Evolutionary conservation across 768 basidiomycete genomes (phyloP).

Genomic region (Suillus fuscotomentosus): DNA sequence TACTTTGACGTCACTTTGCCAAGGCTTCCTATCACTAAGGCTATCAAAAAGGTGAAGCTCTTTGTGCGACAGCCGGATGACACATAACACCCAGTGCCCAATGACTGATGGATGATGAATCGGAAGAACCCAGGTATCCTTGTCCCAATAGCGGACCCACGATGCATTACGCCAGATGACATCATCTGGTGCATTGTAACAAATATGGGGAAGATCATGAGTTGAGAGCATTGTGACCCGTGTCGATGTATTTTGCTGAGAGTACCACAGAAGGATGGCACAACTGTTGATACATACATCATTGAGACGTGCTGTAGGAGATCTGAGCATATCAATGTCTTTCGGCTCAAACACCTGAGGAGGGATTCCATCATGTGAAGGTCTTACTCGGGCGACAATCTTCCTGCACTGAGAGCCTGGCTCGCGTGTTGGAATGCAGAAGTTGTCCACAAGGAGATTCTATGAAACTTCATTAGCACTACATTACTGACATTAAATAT

Average conservation of each 20-base stretch:
- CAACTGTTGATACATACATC: conserved; percentile 12
- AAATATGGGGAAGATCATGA: conserved; percentile 7
- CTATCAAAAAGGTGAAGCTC: background rate
- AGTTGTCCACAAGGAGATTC: background rate
- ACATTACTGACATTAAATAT: background rate
- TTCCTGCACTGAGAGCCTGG: background rate
- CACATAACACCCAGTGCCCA: conserved; percentile 34
- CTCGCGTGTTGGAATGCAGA: background rate
- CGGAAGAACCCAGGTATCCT: conserved; percentile 34
- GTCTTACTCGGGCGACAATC: background rate
- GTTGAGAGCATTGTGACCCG: conserved; percentile 7
- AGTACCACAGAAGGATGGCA: conserved; percentile 7
- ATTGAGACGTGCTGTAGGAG: background rate
- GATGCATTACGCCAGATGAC: conserved; percentile 22
- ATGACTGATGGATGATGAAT: conserved; percentile 25
- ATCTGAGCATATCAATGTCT: conserved; percentile 8
- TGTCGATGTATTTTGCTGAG: background rate
- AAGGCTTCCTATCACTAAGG: background rate
- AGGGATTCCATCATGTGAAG: background rate
- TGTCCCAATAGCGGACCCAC: conserved; percentile 27
- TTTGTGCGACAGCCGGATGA: background rate
- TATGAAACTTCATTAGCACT: background rate
- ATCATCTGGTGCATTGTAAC: conserved; percentile 4
- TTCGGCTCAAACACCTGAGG: conserved; percentile 4
- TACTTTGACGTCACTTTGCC: background rate